phyloP scores from a whole-genome alignment of 768 basidiomycete species.

The Gloeostereum incarnatum region DNA sequence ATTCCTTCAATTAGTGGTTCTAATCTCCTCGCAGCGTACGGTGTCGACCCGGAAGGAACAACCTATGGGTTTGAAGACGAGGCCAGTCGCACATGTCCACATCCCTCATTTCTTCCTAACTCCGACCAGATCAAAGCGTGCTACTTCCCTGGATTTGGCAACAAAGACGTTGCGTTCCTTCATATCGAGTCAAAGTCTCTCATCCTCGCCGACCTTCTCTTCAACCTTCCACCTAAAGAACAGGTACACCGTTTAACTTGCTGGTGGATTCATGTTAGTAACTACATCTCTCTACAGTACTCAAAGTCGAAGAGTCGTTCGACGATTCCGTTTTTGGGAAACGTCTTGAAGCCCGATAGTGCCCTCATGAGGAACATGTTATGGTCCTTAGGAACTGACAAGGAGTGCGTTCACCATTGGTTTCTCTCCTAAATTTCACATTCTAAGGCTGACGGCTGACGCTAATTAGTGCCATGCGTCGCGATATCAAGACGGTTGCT shows the following conservation, averaged over 20 bases:
- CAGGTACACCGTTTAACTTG: constrained; percentile 39
- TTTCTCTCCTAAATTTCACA: background rate
- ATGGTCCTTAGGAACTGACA: constrained; percentile 25
- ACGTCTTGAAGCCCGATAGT: constrained; percentile 25
- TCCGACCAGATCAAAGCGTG: constrained; percentile 6
- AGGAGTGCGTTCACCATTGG: constrained; percentile 22
- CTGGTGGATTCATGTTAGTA: background rate
- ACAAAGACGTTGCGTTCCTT: constrained; percentile 80
- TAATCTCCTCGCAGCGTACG: constrained; percentile 34
- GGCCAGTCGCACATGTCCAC: constrained; percentile 12
- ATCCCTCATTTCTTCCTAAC: background rate
- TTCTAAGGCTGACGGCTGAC: background rate
- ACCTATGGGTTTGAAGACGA: constrained; percentile 76
- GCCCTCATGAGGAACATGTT: constrained; percentile 23
- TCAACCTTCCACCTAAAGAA: constrained; percentile 75
- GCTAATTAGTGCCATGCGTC: constrained; percentile 43
- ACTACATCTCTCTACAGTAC: constrained; percentile 18
- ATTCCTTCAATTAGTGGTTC: background rate
- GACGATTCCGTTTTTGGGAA: constrained; percentile 15
- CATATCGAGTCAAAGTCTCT: constrained; percentile 64
- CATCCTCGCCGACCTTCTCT: constrained; percentile 73
- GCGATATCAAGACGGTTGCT: constrained; percentile 54
- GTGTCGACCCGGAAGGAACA: constrained; percentile 50
- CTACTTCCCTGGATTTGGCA: constrained; percentile 62
- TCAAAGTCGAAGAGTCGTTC: constrained; percentile 23